Percentiles rank a stretch among this genome's conserved stretches.
Evolutionary conservation across 306 rosid species (phyloP).

Genomic region (Fagus sylvatica): DNA sequence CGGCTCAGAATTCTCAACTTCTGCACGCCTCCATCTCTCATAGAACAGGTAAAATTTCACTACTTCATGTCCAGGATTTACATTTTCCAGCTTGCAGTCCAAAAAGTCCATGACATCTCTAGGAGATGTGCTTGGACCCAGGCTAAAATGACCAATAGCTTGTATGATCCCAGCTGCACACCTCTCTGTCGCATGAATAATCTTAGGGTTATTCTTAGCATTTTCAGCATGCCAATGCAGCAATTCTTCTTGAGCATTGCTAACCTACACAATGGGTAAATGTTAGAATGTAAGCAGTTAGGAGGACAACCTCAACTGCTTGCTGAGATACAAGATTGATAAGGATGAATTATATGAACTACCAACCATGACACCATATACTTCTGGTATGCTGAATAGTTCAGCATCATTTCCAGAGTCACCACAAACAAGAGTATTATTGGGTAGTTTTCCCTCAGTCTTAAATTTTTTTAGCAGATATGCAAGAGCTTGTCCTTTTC

Average conservation of each 20-base stretch:
- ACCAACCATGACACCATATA: slow-evolving; percentile 93
- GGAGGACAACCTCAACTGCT: slow-evolving; percentile 14
- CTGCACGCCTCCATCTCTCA: slow-evolving; percentile 93
- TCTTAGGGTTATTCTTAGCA: slow-evolving; percentile 74
- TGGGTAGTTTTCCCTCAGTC: slow-evolving; percentile 64
- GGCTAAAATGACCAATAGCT: slow-evolving; percentile 85
- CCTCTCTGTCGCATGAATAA: slow-evolving; percentile 89
- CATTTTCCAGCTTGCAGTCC: slow-evolving; percentile 30
- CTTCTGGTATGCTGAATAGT: slow-evolving; percentile 88
- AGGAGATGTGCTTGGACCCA: slow-evolving; percentile 70
- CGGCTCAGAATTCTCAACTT: slow-evolving; percentile 58
- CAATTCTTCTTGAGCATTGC: slow-evolving; percentile 97
- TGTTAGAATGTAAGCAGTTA: slow-evolving; percentile 11
- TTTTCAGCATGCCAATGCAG: slow-evolving; percentile 86
- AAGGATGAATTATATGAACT: slow-evolving; percentile 31
- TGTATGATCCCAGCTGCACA: slow-evolving; percentile 95
- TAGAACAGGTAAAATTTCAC: slow-evolving; percentile 57
- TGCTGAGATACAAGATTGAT: slow-evolving; percentile 3
- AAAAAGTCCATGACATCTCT: slow-evolving; percentile 63
- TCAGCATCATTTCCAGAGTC: slow-evolving; percentile 99
- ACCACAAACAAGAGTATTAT: slow-evolving; percentile 87
- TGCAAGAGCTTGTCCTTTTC: slow-evolving; percentile 99
- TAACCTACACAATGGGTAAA: slow-evolving; percentile 62
- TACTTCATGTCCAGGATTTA: slow-evolving; percentile 47
- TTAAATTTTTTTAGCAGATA: slow-evolving; percentile 80